Evolutionary conservation across 2,329 filamentous ascomycete species (phyloP).

Genomic region (Ceratocystis lukuohia): DNA sequence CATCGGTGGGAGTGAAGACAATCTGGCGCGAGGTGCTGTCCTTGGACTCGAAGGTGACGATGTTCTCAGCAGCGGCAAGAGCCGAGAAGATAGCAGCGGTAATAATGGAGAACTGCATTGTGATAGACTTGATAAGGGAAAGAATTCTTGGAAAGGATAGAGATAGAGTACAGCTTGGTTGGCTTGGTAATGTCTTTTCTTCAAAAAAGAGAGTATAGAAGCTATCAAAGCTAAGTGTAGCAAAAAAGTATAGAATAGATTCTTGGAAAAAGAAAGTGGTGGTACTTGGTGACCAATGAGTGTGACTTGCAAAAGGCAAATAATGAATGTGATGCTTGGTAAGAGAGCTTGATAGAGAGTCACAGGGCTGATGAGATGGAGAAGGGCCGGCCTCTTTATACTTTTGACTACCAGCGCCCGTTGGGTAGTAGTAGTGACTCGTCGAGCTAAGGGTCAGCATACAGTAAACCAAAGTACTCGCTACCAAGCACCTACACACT

Average conservation of each 20-base stretch:
- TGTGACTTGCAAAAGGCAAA: constrained; percentile 8
- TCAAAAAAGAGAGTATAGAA: neutral
- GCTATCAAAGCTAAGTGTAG: constrained; percentile 9
- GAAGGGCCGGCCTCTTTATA: neutral
- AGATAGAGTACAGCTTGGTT: neutral
- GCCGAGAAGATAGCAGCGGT: constrained; percentile 36
- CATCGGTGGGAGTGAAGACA: constrained; percentile 34
- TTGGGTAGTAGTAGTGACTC: neutral
- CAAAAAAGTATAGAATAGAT: neutral
- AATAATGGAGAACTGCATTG: constrained; percentile 19
- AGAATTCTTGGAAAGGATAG: neutral
- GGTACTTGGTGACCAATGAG: constrained; percentile 6
- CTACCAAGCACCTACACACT: neutral
- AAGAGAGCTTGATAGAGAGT: neutral
- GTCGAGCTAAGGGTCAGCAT: neutral
- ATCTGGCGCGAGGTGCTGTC: constrained; percentile 38
- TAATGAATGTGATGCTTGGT: constrained; percentile 16
- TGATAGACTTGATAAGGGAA: neutral
- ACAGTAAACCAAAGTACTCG: neutral
- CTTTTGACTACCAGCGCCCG: neutral
- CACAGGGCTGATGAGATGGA: neutral
- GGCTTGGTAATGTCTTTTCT: constrained; percentile 10
- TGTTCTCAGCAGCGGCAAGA: constrained; percentile 35
- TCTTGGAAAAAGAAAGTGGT: constrained; percentile 8
- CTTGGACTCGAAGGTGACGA: constrained; percentile 45